Percentiles rank a stretch among this genome's conserved stretches.
Evolutionary conservation across 2,329 filamentous ascomycete species (phyloP).

Genomic region (Cladosporium velox): DNA sequence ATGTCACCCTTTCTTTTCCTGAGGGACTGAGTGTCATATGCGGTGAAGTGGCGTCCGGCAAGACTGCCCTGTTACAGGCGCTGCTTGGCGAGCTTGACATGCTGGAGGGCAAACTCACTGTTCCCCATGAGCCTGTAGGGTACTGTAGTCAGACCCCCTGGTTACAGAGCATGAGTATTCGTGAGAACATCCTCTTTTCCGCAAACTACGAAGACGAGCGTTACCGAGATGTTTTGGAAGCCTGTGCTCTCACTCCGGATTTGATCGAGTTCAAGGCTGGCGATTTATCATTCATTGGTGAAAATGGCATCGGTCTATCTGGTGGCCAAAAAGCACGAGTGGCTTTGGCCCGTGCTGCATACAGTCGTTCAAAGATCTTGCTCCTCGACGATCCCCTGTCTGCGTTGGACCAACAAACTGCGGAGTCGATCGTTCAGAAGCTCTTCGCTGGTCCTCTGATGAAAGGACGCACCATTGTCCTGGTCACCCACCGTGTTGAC

Average conservation of each 20-base stretch:
- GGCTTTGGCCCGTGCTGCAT: slow-evolving; percentile 51
- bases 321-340: slow-evolving; percentile 52
- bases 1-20: slow-evolving; percentile 58
- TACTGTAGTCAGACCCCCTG: slow-evolving; percentile 68
- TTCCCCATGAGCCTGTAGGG: slow-evolving; percentile 59
- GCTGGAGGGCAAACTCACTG: slow-evolving; percentile 51
- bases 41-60: slow-evolving; percentile 66
- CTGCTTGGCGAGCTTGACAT: slow-evolving; percentile 62
- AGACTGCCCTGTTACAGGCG: slow-evolving; percentile 62
- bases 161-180: slow-evolving; percentile 70
- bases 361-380: slow-evolving; percentile 48
- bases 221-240: slow-evolving; percentile 69
- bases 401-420: slow-evolving; percentile 61
- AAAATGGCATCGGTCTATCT: slow-evolving; percentile 51
- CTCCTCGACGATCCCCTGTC: slow-evolving; percentile 52
- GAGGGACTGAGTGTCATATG: slow-evolving; percentile 61
- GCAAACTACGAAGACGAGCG: slow-evolving; percentile 67
- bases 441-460: slow-evolving; percentile 59
- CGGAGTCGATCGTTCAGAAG: slow-evolving; percentile 60
- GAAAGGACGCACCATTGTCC: slow-evolving; percentile 55
- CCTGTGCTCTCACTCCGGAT: slow-evolving; percentile 63
- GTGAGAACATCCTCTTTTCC: slow-evolving; percentile 68
- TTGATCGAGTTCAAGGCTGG: slow-evolving; percentile 64
- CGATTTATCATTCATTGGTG: slow-evolving; percentile 56
- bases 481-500: slow-evolving; percentile 68